Percentiles rank a stretch among this genome's conserved stretches.
phyloP scores from a whole-genome alignment of 495 filamentous ascomycete species.

The Hypoxylon fragiforme region DNA sequence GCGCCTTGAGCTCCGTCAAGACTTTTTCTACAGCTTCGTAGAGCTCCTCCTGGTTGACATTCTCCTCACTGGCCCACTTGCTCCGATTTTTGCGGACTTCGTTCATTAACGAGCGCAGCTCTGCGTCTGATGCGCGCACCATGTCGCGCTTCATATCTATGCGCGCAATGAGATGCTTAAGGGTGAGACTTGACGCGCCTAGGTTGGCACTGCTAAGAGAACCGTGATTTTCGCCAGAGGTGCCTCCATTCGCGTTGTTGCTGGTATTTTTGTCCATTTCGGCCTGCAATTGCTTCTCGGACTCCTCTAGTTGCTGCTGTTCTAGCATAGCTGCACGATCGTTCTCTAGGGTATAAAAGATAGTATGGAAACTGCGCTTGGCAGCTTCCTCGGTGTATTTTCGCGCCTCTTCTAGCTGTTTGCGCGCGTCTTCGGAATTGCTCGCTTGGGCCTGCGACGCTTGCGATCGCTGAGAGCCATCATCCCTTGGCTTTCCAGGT shows the following conservation, averaged over 20 bases:
- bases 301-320: constrained; percentile 94
- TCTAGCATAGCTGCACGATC: constrained; percentile 96
- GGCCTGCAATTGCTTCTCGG: constrained; percentile 91
- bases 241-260: constrained; percentile 50
- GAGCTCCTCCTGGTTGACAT: constrained; percentile 94
- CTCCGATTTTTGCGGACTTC: constrained; percentile 96
- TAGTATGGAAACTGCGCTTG: constrained; percentile 82
- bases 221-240: constrained; percentile 65
- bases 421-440: constrained; percentile 79
- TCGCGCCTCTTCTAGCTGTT: constrained; percentile 91
- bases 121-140: constrained; percentile 88
- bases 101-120: constrained; percentile 88
- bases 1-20: constrained; percentile 90
- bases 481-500: constrained; percentile 50
- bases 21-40: constrained; percentile 98
- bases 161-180: constrained; percentile 93
- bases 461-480: constrained; percentile 38
- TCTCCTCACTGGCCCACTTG: constrained; percentile 98
- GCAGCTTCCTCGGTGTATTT: constrained; percentile 90
- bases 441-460: constrained; percentile 56
- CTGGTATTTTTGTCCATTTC: constrained; percentile 75
- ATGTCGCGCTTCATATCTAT: constrained; percentile 89
- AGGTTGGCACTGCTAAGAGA: constrained; percentile 91
- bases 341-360: constrained; percentile 94
- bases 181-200: constrained; percentile 91